Evolutionary conservation across 495 filamentous ascomycete genomes (phyloP), one percentile per base, ranked within the genome.

Genomic region (Astrocystis sublimbata): DNA sequence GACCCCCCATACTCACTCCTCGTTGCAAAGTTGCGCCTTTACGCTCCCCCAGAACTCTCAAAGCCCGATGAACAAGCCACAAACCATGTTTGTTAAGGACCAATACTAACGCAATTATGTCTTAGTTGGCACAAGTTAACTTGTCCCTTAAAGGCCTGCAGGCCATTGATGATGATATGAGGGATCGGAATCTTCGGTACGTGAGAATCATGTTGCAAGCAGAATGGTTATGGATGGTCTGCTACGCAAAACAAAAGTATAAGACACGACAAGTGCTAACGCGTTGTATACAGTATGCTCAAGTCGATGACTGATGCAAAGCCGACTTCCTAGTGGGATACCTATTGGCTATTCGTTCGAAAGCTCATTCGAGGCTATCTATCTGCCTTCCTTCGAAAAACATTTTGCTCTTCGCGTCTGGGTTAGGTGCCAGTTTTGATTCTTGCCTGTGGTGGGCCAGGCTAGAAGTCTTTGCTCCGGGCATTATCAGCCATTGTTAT

Each of bases 101-200:
- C 19, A 17, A 46, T 53, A 38, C 71, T 75, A 53, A 75, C 52
- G 28, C 21, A 23, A 67, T 46, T 46, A 36, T 63, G 62, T 40
- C 61, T 70, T 71, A 85, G 83, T 70, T 85, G 66, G 77, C 75
- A 68, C 82, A 79, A 68, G 77, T 72, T 66, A 77, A 75, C 46
- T 53, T 76, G 41, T 75, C 74, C 41, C 62, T 78, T 55, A 72
- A 76, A 55, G 79, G 81, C 65, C 65, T 84, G 6, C 66, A 74
- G 46, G 74, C 76, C 31, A 71, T 83, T 35, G 78, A 80, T 63
- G 70, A 80, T 46, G 78, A 84, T 46, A 71, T 82, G 70, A 74
- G 72, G 51, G 71, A 74, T 21, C 73, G 76, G 60, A 83, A 84
- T 49, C 53, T 76, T 36, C 68, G 67, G 68, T 70, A 68, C 33